Percentiles rank a stretch among this genome's conserved stretches.
These are phyloP conservation scores for Lojkania enalia DNA, from an alignment of 2,329 filamentous ascomycete species.

Conservation along the genomic window DNA sequence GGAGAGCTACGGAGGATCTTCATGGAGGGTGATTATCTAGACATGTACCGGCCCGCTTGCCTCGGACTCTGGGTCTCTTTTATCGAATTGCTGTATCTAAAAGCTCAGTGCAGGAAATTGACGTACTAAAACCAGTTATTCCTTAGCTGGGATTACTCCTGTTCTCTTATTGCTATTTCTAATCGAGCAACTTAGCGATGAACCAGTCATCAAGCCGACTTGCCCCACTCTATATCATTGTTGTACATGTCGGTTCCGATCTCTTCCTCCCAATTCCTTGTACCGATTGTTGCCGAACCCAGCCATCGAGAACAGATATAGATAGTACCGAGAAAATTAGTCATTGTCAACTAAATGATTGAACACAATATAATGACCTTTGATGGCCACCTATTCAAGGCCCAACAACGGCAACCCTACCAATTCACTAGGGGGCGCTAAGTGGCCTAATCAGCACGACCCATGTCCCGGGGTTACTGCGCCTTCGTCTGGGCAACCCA, in stretches of 20 bases:
- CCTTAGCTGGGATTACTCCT: too few species aligned
- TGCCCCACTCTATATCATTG: background rate
- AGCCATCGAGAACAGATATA: conserved; percentile 4
- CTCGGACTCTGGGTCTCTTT: too few species aligned
- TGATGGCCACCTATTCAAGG: background rate
- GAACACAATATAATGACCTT: background rate
- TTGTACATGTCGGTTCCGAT: conserved; percentile 12
- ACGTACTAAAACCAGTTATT: too few species aligned
- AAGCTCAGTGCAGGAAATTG: too few species aligned
- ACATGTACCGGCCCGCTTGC: too few species aligned
- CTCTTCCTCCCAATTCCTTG: conserved; percentile 1
- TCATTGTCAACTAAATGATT: conserved; percentile 1
- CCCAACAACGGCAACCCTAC: background rate
- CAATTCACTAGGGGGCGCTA: background rate
- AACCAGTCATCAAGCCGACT: conserved; percentile 6
- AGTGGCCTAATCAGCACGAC: conserved; percentile 8
- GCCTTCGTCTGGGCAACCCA: conserved; percentile 5
- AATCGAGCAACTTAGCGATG: conserved; percentile 1
- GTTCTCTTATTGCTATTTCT: too few species aligned
- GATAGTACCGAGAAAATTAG: background rate
- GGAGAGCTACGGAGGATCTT: too few species aligned
- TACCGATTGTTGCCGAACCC: conserved; percentile 11
- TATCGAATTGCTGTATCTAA: too few species aligned
- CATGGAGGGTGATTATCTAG: too few species aligned
- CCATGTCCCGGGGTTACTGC: conserved; percentile 9